Evolutionary conservation across 2,329 filamentous ascomycete species (phyloP).

Genomic region (Zasmidium citrigriseum): DNA sequence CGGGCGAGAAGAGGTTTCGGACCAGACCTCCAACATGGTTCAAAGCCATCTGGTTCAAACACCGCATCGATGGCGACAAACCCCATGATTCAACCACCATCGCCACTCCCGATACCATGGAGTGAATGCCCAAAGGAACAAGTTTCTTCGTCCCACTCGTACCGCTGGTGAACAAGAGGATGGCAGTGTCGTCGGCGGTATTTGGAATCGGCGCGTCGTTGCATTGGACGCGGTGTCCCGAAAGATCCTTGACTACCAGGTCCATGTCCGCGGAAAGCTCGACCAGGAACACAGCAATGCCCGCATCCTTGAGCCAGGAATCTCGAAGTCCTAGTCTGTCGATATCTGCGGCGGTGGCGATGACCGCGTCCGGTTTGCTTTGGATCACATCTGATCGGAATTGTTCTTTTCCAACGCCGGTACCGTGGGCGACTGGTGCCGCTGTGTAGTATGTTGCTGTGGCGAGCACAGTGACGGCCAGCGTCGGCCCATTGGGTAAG

Average conservation of each 20-base stretch:
- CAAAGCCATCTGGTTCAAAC: conserved; percentile 62
- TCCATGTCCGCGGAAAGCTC: conserved; percentile 41
- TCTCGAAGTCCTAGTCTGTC: conserved; percentile 42
- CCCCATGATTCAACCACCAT: conserved; percentile 59
- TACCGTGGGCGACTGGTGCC: conserved; percentile 54
- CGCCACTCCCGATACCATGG: conserved; percentile 53
- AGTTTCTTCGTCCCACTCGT: conserved; percentile 62
- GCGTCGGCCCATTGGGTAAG: conserved; percentile 55
- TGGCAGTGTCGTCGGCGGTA: conserved; percentile 48
- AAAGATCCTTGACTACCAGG: conserved; percentile 35
- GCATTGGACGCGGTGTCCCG: conserved; percentile 13
- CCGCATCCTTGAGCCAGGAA: conserved; percentile 35
- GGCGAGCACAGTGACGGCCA: conserved; percentile 54
- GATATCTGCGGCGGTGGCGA: conserved; percentile 47
- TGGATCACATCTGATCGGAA: conserved; percentile 54
- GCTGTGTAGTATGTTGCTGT: conserved; percentile 54
- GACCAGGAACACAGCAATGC: conserved; percentile 44
- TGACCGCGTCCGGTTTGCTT: conserved; percentile 48
- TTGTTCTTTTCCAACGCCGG: conserved; percentile 48
- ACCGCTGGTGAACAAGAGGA: conserved; percentile 60
- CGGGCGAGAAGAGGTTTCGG: conserved; percentile 57
- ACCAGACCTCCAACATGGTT: conserved; percentile 57
- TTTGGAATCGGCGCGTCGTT: conserved; percentile 33
- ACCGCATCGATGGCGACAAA: conserved; percentile 49
- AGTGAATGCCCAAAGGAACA: conserved; percentile 55